Evolutionary conservation across 2,329 filamentous ascomycete genomes (phyloP), one percentile per base, ranked within the genome.

Genomic region (Phoma sp.): DNA sequence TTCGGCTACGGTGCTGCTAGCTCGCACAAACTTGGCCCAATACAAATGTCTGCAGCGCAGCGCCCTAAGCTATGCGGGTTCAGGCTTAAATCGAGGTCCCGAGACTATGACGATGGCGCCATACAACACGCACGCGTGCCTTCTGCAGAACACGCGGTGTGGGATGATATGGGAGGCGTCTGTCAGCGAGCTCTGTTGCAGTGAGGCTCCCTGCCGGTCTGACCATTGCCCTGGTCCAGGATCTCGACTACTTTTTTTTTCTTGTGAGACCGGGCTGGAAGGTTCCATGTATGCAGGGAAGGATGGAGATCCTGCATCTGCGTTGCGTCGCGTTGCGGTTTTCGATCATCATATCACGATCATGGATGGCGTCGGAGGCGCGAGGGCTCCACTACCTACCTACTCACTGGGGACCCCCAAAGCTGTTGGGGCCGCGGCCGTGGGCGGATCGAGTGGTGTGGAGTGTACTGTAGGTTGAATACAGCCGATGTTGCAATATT

Each of bases 111-210:
- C 27, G 27, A 29, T 29, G 27, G 27, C 27, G 27, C 27, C 27
- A 29, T 29, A 9, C 27, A 29, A 18, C 2, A 29, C 6, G 27
- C 27, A 29, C 3, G 27, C 18, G 18, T 18, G 18, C 18, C 18
- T 29, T 2, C 27, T 29, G 27, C 27, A 29, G 27, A 29, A 11
- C 36, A 23, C 36, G 14, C 18, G 36, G 24, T 27, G 32, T 30
- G 35, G 8, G 44, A 33, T 50, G 40, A 50, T 44, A 39, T 50
- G 47, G 30, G 47, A 38, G 47, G 47, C 47, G 47, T 27, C 27
- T 38, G 40, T 50, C 32, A 39, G 18, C 18, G 18, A 18, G 18
- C 18, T 18, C 18, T 18, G 18, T 18, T 18, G 18, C 18, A 18
- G 24, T 25, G 8, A 10, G 33, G 7, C 7, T 33, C 13, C 10